A percentile compares a stretch with the other conserved stretches of the same genome.
These are phyloP conservation scores for Sutorius eximius DNA, from an alignment of 1,284 basidiomycete species.

Conservation along the genomic window DNA sequence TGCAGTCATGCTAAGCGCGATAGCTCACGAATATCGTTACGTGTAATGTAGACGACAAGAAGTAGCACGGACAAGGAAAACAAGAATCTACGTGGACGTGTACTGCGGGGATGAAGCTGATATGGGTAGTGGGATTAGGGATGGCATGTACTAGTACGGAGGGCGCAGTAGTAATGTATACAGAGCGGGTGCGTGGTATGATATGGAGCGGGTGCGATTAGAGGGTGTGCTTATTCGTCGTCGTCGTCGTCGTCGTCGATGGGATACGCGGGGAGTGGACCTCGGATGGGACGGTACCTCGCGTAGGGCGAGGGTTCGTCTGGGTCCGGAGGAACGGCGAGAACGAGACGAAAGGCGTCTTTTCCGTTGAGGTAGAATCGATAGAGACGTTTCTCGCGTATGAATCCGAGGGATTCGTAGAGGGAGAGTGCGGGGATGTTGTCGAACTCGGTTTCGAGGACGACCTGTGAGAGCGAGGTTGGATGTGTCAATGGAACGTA, in stretches of 20 bases:
- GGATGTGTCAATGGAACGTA: background rate
- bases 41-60: constrained; percentile 11
- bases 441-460: constrained; percentile 97
- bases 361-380: constrained; percentile 96
- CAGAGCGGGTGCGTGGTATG: constrained; percentile 16
- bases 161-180: constrained; percentile 13
- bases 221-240: constrained; percentile 37
- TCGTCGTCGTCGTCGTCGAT: constrained; percentile 51
- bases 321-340: constrained; percentile 49
- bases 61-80: background rate
- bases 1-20: background rate
- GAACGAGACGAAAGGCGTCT: constrained; percentile 77
- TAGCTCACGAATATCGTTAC: constrained; percentile 8
- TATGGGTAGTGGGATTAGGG: constrained; percentile 18
- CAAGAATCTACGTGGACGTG: background rate
- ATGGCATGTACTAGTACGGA: constrained; percentile 12
- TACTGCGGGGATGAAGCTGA: constrained; percentile 1
- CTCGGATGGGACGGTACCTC: constrained; percentile 16
- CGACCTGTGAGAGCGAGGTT: constrained; percentile 54
- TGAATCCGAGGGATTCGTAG: constrained; percentile 92
- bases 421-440: constrained; percentile 85
- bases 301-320: constrained; percentile 18
- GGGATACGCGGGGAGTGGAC: constrained; percentile 31
- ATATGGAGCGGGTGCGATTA: background rate
- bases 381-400: constrained; percentile 91